A percentile compares a stretch with the other conserved stretches of the same genome.
phyloP scores from a whole-genome alignment of 2,329 filamentous ascomycete species.

The Trichoderma sp. region DNA sequence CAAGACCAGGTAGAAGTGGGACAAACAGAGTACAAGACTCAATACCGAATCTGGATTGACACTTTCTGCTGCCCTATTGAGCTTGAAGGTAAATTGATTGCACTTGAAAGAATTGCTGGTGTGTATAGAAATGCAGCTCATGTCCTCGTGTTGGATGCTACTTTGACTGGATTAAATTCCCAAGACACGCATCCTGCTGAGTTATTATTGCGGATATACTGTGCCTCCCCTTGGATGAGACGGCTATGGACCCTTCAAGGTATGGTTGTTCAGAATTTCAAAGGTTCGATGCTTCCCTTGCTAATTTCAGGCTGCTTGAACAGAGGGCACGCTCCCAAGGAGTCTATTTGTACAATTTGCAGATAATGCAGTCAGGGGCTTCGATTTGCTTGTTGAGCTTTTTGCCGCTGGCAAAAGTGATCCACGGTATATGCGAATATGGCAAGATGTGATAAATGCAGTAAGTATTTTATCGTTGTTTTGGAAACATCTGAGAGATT shows the following conservation, averaged over 20 bases:
- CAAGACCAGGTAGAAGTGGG: constrained; percentile 17
- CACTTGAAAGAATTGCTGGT: constrained; percentile 38
- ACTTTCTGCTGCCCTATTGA: constrained; percentile 39
- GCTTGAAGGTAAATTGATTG: constrained; percentile 31
- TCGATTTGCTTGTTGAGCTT: constrained; percentile 25
- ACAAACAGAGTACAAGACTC: background rate
- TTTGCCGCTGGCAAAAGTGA: constrained; percentile 25
- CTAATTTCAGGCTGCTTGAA: background rate
- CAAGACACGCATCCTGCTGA: constrained; percentile 30
- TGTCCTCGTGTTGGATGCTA: constrained; percentile 40
- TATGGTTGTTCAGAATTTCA: background rate
- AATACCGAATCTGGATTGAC: constrained; percentile 39
- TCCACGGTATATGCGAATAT: constrained; percentile 28
- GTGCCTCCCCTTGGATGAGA: constrained; percentile 41
- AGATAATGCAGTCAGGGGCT: constrained; percentile 33
- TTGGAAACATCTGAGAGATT: background rate
- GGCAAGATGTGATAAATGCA: constrained; percentile 29
- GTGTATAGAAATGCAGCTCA: constrained; percentile 38
- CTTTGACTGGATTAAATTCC: constrained; percentile 32
- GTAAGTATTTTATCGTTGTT: constrained; percentile 15
- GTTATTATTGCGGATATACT: constrained; percentile 36
- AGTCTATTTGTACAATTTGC: constrained; percentile 39
- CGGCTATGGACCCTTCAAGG: constrained; percentile 45
- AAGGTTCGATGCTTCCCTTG: background rate
- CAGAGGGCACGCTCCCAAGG: constrained; percentile 39